Evolutionary conservation across 495 filamentous ascomycete genomes (phyloP).

Genomic region (Penicillium malachiteum): DNA sequence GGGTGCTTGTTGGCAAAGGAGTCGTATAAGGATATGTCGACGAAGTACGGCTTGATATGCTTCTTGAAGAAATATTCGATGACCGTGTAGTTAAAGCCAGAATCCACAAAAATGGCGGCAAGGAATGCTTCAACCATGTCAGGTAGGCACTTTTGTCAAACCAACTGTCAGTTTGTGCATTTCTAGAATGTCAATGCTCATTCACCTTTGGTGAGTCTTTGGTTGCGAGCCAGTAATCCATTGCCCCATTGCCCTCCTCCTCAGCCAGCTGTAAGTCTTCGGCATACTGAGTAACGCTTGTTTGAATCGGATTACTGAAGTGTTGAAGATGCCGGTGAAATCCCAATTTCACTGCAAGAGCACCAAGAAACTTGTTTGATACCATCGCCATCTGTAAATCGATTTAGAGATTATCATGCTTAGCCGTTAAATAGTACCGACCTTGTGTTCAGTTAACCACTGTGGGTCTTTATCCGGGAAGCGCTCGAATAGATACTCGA

Average conservation of each 20-base stretch:
- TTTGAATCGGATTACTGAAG: slow-evolving; percentile 56
- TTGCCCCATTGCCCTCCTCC: slow-evolving; percentile 50
- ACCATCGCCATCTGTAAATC: slow-evolving; percentile 84
- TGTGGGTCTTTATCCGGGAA: slow-evolving; percentile 84
- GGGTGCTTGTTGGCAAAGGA: slow-evolving; percentile 88
- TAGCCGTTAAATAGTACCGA: slow-evolving; percentile 16
- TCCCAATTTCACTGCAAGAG: slow-evolving; percentile 70
- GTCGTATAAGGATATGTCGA: slow-evolving; percentile 87
- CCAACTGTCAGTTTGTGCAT: too few species aligned
- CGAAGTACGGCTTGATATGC: slow-evolving; percentile 74
- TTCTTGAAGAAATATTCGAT: slow-evolving; percentile 75
- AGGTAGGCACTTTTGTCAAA: slow-evolving; percentile 60
- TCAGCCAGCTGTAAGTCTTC: slow-evolving; percentile 61
- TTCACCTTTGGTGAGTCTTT: slow-evolving; percentile 70
- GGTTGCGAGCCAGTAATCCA: slow-evolving; percentile 75
- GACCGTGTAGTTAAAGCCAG: slow-evolving; percentile 69
- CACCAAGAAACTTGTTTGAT: slow-evolving; percentile 91
- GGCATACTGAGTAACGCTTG: slow-evolving; percentile 68
- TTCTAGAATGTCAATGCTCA: not conserved
- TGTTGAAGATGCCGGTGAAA: slow-evolving; percentile 74
- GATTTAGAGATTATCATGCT: slow-evolving; percentile 3
- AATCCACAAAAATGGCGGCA: slow-evolving; percentile 90
- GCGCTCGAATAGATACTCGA: slow-evolving; percentile 73
- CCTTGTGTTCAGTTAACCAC: slow-evolving; percentile 97
- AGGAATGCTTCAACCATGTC: slow-evolving; percentile 90